phyloP scores from a whole-genome alignment of 208 protist species.

The Leptomonas pyrrhocoris region DNA sequence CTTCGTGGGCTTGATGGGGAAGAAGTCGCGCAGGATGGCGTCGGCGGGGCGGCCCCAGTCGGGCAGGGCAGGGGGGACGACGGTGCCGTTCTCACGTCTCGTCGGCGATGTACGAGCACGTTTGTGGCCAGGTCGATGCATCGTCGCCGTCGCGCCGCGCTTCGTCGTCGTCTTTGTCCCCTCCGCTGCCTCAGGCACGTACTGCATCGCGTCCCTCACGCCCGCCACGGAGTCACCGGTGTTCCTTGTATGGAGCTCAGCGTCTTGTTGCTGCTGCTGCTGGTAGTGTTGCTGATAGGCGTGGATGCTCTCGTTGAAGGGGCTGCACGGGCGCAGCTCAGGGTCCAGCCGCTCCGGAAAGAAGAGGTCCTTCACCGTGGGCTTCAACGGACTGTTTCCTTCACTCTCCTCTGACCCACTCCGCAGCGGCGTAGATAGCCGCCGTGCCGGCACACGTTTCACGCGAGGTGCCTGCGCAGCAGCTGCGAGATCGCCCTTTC shows the following conservation, averaged over 20 bases:
- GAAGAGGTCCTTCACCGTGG: constrained; percentile 24
- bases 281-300: constrained; percentile 35
- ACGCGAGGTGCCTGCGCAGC: not conserved
- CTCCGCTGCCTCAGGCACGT: too few species aligned
- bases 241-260: too few species aligned
- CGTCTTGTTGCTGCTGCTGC: constrained; percentile 19
- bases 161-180: not conserved
- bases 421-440: not conserved
- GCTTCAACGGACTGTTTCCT: constrained; percentile 12
- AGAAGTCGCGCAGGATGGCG: constrained; percentile 50
- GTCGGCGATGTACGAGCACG: not conserved
- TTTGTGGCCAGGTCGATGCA: not conserved
- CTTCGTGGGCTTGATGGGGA: constrained; percentile 48
- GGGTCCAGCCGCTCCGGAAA: constrained; percentile 35
- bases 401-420: constrained; percentile 2
- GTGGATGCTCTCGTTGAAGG: constrained; percentile 36
- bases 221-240: too few species aligned
- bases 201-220: too few species aligned
- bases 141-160: too few species aligned
- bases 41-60: constrained; percentile 40
- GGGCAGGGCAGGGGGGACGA: constrained; percentile 9
- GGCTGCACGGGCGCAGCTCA: constrained; percentile 26
- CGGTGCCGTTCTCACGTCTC: not conserved
- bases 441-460: not conserved
- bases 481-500: too few species aligned